phyloP scores from a whole-genome alignment of 805 yeast genomes.

The Starmerella stigmatis region DNA sequence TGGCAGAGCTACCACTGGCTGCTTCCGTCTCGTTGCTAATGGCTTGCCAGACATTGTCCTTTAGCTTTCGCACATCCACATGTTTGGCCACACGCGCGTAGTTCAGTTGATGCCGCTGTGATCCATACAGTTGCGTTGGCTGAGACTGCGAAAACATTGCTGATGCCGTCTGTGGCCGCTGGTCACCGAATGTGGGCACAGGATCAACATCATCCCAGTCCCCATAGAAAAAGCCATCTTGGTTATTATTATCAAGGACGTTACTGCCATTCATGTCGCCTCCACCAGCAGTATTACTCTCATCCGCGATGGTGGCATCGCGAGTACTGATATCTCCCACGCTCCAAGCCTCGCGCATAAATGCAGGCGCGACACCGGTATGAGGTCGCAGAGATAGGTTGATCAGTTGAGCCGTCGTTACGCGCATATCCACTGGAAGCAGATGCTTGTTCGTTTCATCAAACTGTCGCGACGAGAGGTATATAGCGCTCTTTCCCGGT shows the following conservation, averaged over 20 bases:
- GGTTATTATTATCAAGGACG: background rate
- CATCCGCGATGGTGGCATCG: constrained; percentile 8
- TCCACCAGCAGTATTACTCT: background rate
- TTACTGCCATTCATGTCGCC: constrained; percentile 4
- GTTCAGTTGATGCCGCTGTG: constrained; percentile 32
- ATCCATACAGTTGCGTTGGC: constrained; percentile 1
- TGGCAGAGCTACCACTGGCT: background rate
- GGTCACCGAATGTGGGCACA: background rate
- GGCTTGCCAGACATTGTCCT: constrained; percentile 65
- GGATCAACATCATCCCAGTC: constrained; percentile 13
- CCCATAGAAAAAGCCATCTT: constrained; percentile 14
- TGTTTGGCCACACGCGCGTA: constrained; percentile 66
- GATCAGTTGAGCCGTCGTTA: constrained; percentile 57
- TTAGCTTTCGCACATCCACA: constrained; percentile 63
- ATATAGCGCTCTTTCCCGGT: constrained; percentile 29
- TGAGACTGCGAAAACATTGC: constrained; percentile 18
- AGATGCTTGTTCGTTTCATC: constrained; percentile 38
- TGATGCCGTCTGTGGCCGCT: constrained; percentile 13
- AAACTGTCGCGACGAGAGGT: constrained; percentile 32
- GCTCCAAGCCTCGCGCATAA: constrained; percentile 11
- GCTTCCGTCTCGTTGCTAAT: constrained; percentile 22
- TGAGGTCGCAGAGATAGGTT: constrained; percentile 59
- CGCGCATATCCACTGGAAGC: constrained; percentile 65
- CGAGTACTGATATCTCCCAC: background rate
- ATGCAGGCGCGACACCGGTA: constrained; percentile 22